Conservation (phyloP, 1,284 basidiomycete genomes). For the Irpex lacteus region DNA sequence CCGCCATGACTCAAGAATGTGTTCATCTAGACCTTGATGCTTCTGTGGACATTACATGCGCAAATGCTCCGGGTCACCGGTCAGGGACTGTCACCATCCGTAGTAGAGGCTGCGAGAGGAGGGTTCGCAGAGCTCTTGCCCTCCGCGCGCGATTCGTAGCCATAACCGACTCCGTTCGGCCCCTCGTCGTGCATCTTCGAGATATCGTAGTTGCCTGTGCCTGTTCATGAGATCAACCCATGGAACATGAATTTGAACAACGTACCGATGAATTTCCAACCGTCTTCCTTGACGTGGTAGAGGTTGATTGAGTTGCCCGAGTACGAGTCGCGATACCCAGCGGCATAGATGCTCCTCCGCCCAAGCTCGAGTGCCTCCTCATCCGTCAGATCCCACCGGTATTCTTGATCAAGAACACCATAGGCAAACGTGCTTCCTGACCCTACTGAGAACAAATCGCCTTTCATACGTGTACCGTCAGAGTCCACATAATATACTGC, state of each 20-base stretch:
- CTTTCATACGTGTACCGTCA: conserved; percentile 93
- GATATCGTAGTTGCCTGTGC: conserved; percentile 77
- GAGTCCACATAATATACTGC: conserved; percentile 98
- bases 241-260: background rate
- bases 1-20: too few species aligned
- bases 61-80: too few species aligned
- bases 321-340: conserved; percentile 96
- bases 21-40: too few species aligned
- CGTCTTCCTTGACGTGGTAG: conserved; percentile 92
- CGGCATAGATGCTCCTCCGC: conserved; percentile 93
- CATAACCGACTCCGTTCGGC: conserved; percentile 69
- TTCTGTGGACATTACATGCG: too few species aligned
- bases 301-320: conserved; percentile 97
- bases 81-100: background rate
- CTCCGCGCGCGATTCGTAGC: conserved; percentile 65
- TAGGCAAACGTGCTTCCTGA: conserved; percentile 99
- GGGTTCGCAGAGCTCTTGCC: conserved; percentile 29
- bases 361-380: conserved; percentile 96
- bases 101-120: conserved; percentile 9
- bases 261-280: conserved; percentile 91
- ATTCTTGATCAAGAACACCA: conserved; percentile 96
- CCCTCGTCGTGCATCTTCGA: conserved; percentile 81
- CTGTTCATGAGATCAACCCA: background rate
- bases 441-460: conserved; percentile 97
- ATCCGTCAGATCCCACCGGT: conserved; percentile 91